These are phyloP conservation scores for Cryphonectria naterciae DNA, from an alignment of 2,329 filamentous ascomycete species.

Conservation along the genomic window DNA sequence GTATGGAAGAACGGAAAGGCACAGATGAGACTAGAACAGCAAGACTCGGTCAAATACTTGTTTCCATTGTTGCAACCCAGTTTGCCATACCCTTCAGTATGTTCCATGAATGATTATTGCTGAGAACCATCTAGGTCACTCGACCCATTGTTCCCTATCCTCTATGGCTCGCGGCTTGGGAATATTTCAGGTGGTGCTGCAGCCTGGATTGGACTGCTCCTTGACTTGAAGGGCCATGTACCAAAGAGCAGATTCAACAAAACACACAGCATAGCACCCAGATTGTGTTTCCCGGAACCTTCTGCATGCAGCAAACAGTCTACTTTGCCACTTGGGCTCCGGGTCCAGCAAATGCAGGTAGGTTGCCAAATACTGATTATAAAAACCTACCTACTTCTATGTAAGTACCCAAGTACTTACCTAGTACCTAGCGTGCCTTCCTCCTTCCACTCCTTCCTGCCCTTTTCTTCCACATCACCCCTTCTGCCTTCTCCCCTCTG, in stretches of 20 bases:
- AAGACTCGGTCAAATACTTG: neutral
- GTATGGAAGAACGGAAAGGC: conserved; percentile 17
- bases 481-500: neutral
- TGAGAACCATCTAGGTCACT: neutral
- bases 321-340: neutral
- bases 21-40: neutral
- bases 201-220: neutral
- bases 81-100: neutral
- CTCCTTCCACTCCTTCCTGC: neutral
- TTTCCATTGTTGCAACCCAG: neutral
- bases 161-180: neutral
- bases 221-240: neutral
- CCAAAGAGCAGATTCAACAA: neutral
- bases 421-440: neutral
- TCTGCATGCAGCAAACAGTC: neutral
- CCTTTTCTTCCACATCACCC: neutral
- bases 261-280: neutral
- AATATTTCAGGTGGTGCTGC: neutral
- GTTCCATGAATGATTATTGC: neutral
- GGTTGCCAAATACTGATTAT: neutral
- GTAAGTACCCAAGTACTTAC: neutral
- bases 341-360: neutral
- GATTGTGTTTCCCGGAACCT: neutral
- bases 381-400: no score
- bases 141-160: neutral